A percentile compares a stretch with the other conserved stretches of the same genome.
Evolutionary conservation across 2,329 filamentous ascomycete genomes (phyloP).

Genomic region (Calonectria hongkongensis): DNA sequence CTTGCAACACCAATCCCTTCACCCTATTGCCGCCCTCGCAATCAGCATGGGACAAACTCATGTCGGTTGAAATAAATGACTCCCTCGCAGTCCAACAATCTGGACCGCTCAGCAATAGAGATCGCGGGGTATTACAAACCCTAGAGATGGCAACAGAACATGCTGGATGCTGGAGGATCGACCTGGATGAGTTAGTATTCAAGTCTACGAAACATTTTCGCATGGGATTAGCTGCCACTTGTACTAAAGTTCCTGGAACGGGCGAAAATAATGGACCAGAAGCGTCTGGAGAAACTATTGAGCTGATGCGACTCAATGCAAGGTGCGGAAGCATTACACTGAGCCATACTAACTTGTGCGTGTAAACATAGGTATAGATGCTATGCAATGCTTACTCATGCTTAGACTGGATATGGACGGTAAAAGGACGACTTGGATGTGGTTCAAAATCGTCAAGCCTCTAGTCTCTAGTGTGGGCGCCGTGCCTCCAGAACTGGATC

Average conservation of each 20-base stretch:
- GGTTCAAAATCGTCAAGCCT: constrained; percentile 34
- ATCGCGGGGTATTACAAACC: constrained; percentile 35
- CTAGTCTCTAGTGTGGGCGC: constrained; percentile 5
- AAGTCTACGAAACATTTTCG: constrained; percentile 21
- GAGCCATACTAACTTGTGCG: constrained; percentile 33
- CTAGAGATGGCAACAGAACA: constrained; percentile 44
- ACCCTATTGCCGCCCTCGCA: not conserved
- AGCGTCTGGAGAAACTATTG: not conserved
- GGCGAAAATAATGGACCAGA: not conserved
- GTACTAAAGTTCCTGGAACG: not conserved
- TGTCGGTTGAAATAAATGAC: constrained; percentile 36
- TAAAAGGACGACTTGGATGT: constrained; percentile 32
- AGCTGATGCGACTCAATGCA: constrained; percentile 19
- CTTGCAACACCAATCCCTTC: constrained; percentile 39
- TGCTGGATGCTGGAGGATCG: constrained; percentile 50
- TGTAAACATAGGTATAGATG: not conserved
- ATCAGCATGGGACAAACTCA: constrained; percentile 1
- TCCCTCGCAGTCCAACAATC: not conserved
- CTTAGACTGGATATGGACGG: constrained; percentile 20
- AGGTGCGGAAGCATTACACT: constrained; percentile 24
- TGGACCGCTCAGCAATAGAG: not conserved
- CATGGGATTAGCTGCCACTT: not conserved
- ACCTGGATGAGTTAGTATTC: constrained; percentile 50
- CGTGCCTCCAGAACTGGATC: constrained; percentile 19
- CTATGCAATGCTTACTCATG: not conserved